A percentile compares a stretch with the other conserved stretches of the same genome.
phyloP scores from a whole-genome alignment of 2,329 filamentous ascomycete species.

The Dryadomyces quercus-mongolicae region DNA sequence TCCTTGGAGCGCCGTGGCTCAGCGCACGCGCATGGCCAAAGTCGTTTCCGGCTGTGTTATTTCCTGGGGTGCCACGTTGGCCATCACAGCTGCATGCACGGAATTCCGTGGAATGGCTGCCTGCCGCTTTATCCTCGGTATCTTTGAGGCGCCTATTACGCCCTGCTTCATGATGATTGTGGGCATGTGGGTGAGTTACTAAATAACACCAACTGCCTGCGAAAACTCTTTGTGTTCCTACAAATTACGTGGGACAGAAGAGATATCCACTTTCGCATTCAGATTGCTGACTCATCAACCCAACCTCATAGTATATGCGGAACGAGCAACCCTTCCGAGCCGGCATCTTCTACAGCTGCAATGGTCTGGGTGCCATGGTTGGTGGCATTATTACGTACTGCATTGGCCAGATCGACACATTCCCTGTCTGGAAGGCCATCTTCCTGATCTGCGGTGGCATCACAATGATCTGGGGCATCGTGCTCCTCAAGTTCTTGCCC shows the following conservation, averaged over 20 bases:
- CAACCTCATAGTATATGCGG: constrained; percentile 10
- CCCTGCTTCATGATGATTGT: constrained; percentile 47
- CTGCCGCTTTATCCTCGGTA: constrained; percentile 43
- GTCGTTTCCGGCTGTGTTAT: constrained; percentile 26
- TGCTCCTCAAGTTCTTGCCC: constrained; percentile 45
- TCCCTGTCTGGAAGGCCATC: constrained; percentile 42
- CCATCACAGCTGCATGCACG: constrained; percentile 35
- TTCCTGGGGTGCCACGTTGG: constrained; percentile 34
- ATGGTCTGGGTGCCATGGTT: constrained; percentile 49
- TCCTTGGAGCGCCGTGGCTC: constrained; percentile 31
- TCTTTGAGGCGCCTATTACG: constrained; percentile 44
- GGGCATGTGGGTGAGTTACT: constrained; percentile 34
- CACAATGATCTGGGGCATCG: constrained; percentile 41
- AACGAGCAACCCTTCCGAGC: constrained; percentile 38
- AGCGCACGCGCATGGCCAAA: constrained; percentile 34
- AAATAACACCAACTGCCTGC: no score
- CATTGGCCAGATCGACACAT: constrained; percentile 42
- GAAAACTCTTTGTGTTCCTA: no score
- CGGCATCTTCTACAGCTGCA: constrained; percentile 41
- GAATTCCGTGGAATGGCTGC: constrained; percentile 43
- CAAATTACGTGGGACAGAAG: no score
- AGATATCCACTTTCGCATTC: no score
- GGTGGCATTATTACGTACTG: constrained; percentile 47
- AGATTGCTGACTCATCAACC: not conserved
- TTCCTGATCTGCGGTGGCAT: constrained; percentile 48